A percentile compares a stretch with the other conserved stretches of the same genome.
Conservation (phyloP, 345 rosid genomes). For the Rhodamnia rubescens region DNA sequence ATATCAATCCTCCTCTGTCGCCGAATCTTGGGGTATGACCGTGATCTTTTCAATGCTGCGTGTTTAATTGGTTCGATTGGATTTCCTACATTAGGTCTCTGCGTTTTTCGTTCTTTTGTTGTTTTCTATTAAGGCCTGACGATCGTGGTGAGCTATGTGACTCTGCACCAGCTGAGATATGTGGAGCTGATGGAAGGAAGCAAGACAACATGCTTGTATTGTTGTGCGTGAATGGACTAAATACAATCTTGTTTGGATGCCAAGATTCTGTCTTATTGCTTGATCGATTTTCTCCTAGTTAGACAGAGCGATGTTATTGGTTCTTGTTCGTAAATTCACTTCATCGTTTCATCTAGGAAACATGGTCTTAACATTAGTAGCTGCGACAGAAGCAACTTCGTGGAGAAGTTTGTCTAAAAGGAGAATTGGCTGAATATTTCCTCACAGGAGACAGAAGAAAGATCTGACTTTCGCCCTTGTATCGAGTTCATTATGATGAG, state of each 20-base stretch:
- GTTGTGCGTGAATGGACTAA: neutral
- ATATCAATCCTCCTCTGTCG: conserved; percentile 20
- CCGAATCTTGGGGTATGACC: conserved; percentile 21
- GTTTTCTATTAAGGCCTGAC: neutral
- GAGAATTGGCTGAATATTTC: neutral
- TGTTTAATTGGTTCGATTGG: neutral
- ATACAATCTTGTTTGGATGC: neutral
- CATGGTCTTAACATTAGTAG: neutral
- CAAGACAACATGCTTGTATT: neutral
- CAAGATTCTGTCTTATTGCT: neutral
- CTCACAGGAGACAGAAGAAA: neutral
- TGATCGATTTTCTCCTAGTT: neutral
- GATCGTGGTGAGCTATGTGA: neutral
- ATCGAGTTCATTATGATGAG: neutral
- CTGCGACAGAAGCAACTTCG: neutral
- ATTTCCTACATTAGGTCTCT: neutral
- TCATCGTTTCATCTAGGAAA: neutral
- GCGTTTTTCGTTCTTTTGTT: neutral
- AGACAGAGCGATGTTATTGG: neutral
- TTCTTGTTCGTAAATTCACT: neutral
- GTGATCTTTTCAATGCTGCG: neutral
- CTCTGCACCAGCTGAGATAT: neutral
- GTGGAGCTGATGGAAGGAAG: neutral
- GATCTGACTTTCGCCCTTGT: neutral
- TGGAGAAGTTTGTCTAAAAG: neutral